Evolutionary conservation across 148 eudicot genomes (phyloP).

Genomic region (Rhododendron ovatum): DNA sequence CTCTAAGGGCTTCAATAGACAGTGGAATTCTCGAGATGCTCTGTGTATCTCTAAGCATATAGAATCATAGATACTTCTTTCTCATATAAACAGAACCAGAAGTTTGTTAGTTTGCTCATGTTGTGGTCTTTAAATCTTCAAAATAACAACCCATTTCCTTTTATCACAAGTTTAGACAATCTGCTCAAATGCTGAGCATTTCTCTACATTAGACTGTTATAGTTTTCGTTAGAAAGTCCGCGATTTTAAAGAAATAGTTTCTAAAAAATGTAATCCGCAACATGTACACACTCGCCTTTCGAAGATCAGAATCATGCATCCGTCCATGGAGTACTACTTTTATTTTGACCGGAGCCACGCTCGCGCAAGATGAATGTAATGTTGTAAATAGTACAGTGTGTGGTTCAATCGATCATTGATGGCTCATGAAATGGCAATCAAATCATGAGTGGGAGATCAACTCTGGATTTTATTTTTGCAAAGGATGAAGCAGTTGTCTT

Average conservation of each 20-base stretch:
- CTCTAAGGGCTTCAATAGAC: constrained; percentile 26
- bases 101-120: not conserved
- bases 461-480: not conserved
- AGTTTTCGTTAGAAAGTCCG: not conserved
- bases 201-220: no score
- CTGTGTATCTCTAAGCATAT: not conserved
- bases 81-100: not conserved
- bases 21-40: not conserved
- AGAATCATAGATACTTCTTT: not conserved
- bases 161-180: not conserved
- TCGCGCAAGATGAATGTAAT: not conserved
- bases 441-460: not conserved
- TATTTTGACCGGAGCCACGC: not conserved
- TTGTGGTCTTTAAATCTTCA: not conserved
- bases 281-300: not conserved
- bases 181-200: not conserved
- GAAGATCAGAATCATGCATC: no score
- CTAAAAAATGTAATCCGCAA: no score
- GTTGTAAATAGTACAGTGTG: not conserved
- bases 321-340: not conserved
- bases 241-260: no score
- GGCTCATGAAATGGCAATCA: not conserved
- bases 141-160: not conserved
- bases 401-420: not conserved
- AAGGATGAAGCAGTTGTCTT: not conserved